Base-by-base conservation (phyloP, 495 filamentous ascomycete species). In the Wilcoxina mikolae region DNA sequence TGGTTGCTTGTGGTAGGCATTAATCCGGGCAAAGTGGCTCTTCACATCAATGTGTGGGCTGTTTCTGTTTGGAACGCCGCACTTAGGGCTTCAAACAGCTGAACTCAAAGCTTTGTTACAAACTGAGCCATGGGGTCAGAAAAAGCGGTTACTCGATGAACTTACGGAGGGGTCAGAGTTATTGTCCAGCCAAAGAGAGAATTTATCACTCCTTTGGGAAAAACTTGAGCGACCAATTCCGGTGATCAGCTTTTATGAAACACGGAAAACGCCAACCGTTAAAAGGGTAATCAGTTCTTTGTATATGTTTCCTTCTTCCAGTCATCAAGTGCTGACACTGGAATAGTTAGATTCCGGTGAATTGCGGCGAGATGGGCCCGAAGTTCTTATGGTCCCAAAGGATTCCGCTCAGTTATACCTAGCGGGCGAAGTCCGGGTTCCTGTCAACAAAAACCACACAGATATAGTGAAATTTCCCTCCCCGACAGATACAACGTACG, bases 401-500 rank as follows among this genome's bases (percentile, higher is more conserved):
- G 28, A 28, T 42, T 67, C 64, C 0, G 58, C 65, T 2, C 44
- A 54, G 23, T 43, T 67, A 29, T 61, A 45, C 47, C 15, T 54
- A 15, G 26, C 18, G 25, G 46, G 55, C 11, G 65, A 67, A 45
- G 12, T 38, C 2, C 41, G 50, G 27, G 53, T 64, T 24, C 33
- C 60, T 9, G 46, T 67, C 17, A 9, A 61, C 33, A 35, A 38
- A 33, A 56, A 67, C 50, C 46, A 67, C 38, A 51, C 60, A 20
- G 59, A 58, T 2, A 61, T 67, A 47, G 65, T 60, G 18, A 67
- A 62, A 26, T 66, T 67, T n/a, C 15, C 24, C 27, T 55, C 38
- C 28, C 23, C 3, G 23, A 31, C 20, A 5, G 56, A 65, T 26
- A 20, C 28, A 2, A 46, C 35, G 23, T 62, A 56, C 24, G 9